Conservation (phyloP, 2,329 filamentous ascomycete species). For the Didymella exigua region DNA sequence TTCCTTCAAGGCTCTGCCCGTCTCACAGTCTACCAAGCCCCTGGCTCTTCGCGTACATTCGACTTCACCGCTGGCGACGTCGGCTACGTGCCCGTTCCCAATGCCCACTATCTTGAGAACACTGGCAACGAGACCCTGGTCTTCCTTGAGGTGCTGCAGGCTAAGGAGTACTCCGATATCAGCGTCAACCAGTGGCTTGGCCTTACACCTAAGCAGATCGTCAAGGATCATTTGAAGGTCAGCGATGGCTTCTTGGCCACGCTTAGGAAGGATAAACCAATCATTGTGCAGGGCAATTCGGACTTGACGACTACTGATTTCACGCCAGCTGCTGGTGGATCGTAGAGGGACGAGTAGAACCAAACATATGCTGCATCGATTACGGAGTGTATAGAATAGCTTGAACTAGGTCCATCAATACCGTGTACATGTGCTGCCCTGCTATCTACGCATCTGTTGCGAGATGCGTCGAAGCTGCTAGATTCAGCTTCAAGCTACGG, state of each 20-base stretch:
- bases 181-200: slow-evolving; percentile 65
- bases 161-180: slow-evolving; percentile 59
- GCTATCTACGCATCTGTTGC: too few relatives aligned
- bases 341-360: neutral
- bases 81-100: slow-evolving; percentile 62
- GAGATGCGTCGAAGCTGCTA: neutral
- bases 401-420: neutral
- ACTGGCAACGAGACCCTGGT: slow-evolving; percentile 63
- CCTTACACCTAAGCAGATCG: slow-evolving; percentile 51
- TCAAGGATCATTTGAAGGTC: slow-evolving; percentile 41
- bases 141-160: slow-evolving; percentile 65
- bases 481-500: neutral
- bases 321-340: slow-evolving; percentile 9
- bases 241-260: slow-evolving; percentile 33
- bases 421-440: neutral
- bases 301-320: slow-evolving; percentile 49
- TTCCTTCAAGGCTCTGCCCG: slow-evolving; percentile 63
- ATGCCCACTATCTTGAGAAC: slow-evolving; percentile 67
- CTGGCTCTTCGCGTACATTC: slow-evolving; percentile 59
- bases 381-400: neutral
- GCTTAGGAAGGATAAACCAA: slow-evolving; percentile 48
- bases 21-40: slow-evolving; percentile 62
- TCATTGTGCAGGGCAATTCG: slow-evolving; percentile 47
- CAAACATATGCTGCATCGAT: neutral
- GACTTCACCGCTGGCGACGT: slow-evolving; percentile 66